Conservation (phyloP, 2,329 filamentous ascomycete genomes). For the Fragosphaeria purpurea region DNA sequence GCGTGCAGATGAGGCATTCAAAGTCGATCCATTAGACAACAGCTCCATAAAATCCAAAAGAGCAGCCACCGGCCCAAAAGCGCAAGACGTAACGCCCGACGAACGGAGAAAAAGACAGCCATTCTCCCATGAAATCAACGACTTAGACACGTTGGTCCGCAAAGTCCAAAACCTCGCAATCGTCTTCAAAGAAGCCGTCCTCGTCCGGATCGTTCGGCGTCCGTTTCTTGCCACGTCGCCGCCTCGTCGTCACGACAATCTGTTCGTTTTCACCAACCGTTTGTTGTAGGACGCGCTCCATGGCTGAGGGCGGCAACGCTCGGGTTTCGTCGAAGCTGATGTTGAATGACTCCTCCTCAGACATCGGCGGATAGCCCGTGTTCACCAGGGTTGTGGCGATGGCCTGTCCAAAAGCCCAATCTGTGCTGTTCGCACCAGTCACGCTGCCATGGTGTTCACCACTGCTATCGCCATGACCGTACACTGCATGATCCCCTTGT, state of each 20-base stretch:
- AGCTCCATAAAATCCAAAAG: not conserved
- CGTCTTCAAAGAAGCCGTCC: slow-evolving; percentile 82
- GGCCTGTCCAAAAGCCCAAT: slow-evolving; percentile 53
- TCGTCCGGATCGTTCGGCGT: slow-evolving; percentile 34
- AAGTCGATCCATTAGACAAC: not conserved
- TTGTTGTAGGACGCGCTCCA: slow-evolving; percentile 50
- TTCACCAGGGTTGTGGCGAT: slow-evolving; percentile 43
- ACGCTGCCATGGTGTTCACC: not conserved
- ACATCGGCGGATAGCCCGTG: slow-evolving; percentile 33
- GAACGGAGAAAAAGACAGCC: not conserved
- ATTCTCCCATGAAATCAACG: too few species aligned
- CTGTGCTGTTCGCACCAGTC: not conserved
- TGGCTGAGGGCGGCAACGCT: slow-evolving; percentile 51
- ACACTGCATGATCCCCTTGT: too few species aligned
- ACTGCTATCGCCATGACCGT: not conserved
- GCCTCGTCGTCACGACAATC: slow-evolving; percentile 74
- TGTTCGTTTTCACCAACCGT: slow-evolving; percentile 50
- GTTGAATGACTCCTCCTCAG: slow-evolving; percentile 42
- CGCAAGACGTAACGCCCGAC: too few species aligned
- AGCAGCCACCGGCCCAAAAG: too few species aligned
- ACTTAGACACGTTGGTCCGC: slow-evolving; percentile 56
- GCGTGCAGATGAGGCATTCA: too few species aligned
- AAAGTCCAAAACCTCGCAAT: slow-evolving; percentile 86
- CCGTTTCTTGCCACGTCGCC: slow-evolving; percentile 52
- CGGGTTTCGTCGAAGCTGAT: slow-evolving; percentile 43